A percentile compares a stretch with the other conserved stretches of the same genome.
phyloP scores from a whole-genome alignment of 1,284 basidiomycete genomes.

The Ustilago sp. region DNA sequence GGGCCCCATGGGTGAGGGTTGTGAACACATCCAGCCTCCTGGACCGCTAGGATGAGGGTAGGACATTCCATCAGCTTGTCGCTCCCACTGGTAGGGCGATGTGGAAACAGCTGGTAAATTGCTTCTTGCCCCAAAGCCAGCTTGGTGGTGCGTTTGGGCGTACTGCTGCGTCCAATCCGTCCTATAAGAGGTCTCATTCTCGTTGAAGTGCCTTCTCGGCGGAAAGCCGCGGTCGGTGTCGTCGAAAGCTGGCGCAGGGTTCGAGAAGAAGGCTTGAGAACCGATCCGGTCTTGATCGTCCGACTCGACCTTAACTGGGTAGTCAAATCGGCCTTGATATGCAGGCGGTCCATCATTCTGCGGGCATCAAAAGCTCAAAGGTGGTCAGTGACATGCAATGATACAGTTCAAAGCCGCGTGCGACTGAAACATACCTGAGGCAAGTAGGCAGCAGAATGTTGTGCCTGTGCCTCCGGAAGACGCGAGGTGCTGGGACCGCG shows the following conservation, averaged over 20 bases:
- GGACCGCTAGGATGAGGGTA: conserved; percentile 1
- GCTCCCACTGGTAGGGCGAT: conserved; percentile 22
- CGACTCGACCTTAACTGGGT: conserved; percentile 12
- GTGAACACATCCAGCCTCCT: background rate
- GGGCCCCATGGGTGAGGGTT: background rate
- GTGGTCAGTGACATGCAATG: background rate
- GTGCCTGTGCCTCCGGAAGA: background rate
- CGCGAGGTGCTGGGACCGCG: conserved; percentile 5
- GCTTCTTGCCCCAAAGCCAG: background rate
- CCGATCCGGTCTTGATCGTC: background rate
- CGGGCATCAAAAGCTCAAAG: background rate
- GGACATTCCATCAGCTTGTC: conserved; percentile 4
- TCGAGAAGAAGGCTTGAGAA: background rate
- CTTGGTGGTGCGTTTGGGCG: background rate
- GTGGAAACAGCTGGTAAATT: background rate
- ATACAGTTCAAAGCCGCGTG: background rate
- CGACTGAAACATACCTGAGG: conserved; percentile 14
- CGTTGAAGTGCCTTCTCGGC: background rate
- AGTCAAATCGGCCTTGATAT: conserved; percentile 4
- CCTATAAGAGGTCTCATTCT: conserved; percentile 2
- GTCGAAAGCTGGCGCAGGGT: background rate
- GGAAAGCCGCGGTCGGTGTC: background rate
- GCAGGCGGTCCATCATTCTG: conserved; percentile 13
- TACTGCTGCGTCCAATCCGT: conserved; percentile 2
- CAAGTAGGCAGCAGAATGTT: background rate